These are phyloP conservation scores for Suzukiozyma palmioleophila DNA, from an alignment of 1,139 yeast genomes.

Conservation along the genomic window DNA sequence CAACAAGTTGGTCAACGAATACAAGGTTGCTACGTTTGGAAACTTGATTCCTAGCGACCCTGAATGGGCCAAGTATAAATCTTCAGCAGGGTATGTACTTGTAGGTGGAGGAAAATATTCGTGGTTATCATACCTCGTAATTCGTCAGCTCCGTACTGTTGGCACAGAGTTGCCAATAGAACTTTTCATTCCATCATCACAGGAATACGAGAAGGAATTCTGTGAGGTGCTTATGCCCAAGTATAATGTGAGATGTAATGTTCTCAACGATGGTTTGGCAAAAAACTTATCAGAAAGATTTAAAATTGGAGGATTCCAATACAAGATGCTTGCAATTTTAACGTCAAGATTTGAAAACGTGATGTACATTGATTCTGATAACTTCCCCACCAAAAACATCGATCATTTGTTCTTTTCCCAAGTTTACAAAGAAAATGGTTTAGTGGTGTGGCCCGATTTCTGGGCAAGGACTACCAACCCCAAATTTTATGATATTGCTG, in stretches of 20 bases:
- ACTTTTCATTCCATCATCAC: slow-evolving; percentile 47
- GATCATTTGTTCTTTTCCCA: slow-evolving; percentile 44
- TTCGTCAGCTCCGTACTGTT: slow-evolving; percentile 35
- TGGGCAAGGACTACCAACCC: slow-evolving; percentile 51
- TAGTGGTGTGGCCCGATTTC: slow-evolving; percentile 51
- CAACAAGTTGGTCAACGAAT: slow-evolving; percentile 24
- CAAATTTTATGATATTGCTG: slow-evolving; percentile 41
- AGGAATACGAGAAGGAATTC: slow-evolving; percentile 47
- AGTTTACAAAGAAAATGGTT: slow-evolving; percentile 36
- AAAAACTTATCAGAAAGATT: slow-evolving; percentile 22
- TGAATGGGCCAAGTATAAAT: slow-evolving; percentile 34
- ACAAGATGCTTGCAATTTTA: slow-evolving; percentile 57
- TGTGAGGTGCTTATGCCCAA: slow-evolving; percentile 49
- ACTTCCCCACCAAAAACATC: slow-evolving; percentile 51
- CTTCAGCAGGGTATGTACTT: slow-evolving; percentile 36
- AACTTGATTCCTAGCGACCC: slow-evolving; percentile 28
- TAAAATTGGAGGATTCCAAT: slow-evolving; percentile 54
- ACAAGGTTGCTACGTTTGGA: slow-evolving; percentile 36
- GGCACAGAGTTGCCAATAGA: slow-evolving; percentile 42
- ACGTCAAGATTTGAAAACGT: slow-evolving; percentile 56
- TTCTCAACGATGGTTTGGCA: slow-evolving; percentile 32
- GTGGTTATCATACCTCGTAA: slow-evolving; percentile 43
- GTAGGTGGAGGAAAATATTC: slow-evolving; percentile 44
- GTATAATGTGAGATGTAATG: slow-evolving; percentile 53
- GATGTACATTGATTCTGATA: slow-evolving; percentile 64